Evolutionary conservation across 1,284 basidiomycete species (phyloP).

Genomic region (Marasmius sp.): DNA sequence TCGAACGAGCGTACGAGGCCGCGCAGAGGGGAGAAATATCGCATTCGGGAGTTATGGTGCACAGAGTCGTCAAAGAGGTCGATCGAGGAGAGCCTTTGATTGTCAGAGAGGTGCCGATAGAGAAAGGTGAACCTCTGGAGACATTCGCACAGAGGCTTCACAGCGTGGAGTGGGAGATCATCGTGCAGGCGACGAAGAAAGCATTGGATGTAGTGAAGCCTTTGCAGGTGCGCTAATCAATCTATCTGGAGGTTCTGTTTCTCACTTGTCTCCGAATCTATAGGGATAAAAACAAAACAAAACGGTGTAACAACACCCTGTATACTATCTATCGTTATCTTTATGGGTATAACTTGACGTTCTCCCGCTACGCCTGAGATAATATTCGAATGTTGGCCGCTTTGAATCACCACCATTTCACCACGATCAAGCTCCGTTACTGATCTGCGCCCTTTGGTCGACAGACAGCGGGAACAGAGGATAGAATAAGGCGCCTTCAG

Average conservation of each 20-base stretch:
- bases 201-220: constrained; percentile 53
- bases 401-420: no score
- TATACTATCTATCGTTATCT: no score
- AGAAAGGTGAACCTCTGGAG: constrained; percentile 72
- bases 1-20: constrained; percentile 87
- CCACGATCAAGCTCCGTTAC: no score
- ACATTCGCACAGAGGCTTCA: constrained; percentile 83
- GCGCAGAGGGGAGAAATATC: constrained; percentile 80
- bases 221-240: not conserved
- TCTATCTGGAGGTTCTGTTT: not conserved
- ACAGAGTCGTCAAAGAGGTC: constrained; percentile 91
- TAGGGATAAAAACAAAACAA: no score
- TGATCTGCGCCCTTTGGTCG: no score
- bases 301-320: no score
- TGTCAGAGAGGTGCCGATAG: constrained; percentile 77
- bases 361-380: no score
- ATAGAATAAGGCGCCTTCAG: no score
- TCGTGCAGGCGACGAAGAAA: constrained; percentile 80
- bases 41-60: constrained; percentile 90
- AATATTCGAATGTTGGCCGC: no score
- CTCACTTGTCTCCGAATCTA: no score
- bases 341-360: no score
- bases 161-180: constrained; percentile 84
- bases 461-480: no score
- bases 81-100: constrained; percentile 90